Evolutionary conservation across 805 yeast species (phyloP).

Genomic region (Starmerella tilneyi): DNA sequence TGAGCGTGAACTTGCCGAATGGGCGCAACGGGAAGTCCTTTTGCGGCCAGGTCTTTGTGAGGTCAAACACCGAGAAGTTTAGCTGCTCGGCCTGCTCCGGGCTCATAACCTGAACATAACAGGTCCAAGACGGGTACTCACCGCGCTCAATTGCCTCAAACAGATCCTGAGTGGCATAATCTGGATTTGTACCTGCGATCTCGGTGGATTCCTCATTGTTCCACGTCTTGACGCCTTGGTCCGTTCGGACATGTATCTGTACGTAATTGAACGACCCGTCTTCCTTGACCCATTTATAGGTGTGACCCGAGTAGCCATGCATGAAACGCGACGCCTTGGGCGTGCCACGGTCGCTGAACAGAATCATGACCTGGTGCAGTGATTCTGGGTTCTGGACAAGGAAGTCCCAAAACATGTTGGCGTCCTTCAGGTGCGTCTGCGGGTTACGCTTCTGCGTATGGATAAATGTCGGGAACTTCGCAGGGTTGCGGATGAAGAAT

Average conservation of each 20-base stretch:
- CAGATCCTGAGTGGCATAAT: slow-evolving; percentile 38
- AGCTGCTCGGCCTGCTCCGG: slow-evolving; percentile 46
- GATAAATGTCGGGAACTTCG: slow-evolving; percentile 53
- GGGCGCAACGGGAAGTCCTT: slow-evolving; percentile 44
- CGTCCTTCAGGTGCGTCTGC: slow-evolving; percentile 48
- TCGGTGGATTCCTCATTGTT: slow-evolving; percentile 40
- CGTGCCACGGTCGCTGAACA: slow-evolving; percentile 53
- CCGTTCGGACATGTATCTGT: slow-evolving; percentile 45
- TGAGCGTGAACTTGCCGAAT: slow-evolving; percentile 45
- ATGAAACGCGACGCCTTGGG: slow-evolving; percentile 46
- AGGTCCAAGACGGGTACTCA: slow-evolving; percentile 43
- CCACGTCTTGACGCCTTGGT: slow-evolving; percentile 42
- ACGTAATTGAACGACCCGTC: slow-evolving; percentile 45
- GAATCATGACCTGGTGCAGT: slow-evolving; percentile 46
- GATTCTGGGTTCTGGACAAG: slow-evolving; percentile 46
- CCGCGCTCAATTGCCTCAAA: slow-evolving; percentile 40
- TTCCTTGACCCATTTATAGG: slow-evolving; percentile 46
- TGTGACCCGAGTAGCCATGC: slow-evolving; percentile 59
- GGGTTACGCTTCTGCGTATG: slow-evolving; percentile 67
- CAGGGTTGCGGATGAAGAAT: slow-evolving; percentile 54
- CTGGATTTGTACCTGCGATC: slow-evolving; percentile 43
- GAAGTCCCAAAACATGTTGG: slow-evolving; percentile 50
- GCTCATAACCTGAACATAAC: slow-evolving; percentile 51
- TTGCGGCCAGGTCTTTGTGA: slow-evolving; percentile 53
- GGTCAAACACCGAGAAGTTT: slow-evolving; percentile 41